phyloP scores from a whole-genome alignment of 2,329 filamentous ascomycete species.

The Colletotrichum somersetense region DNA sequence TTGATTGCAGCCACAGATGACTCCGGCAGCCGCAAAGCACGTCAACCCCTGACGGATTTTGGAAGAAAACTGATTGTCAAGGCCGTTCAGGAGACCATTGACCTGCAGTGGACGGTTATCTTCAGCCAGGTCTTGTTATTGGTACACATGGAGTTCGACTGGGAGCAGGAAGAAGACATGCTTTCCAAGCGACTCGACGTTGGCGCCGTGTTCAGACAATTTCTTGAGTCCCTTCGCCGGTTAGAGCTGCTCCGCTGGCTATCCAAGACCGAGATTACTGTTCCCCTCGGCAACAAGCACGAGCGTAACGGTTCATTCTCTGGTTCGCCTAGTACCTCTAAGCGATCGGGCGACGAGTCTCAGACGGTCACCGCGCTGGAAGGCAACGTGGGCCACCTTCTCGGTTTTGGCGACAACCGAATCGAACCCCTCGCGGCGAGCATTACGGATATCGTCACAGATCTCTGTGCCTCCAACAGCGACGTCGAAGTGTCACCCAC shows the following conservation, averaged over 20 bases:
- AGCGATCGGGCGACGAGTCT: conserved; percentile 59
- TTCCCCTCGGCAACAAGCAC: conserved; percentile 59
- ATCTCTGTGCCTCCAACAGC: conserved; percentile 74
- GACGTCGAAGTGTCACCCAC: conserved; percentile 73
- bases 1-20: conserved; percentile 60
- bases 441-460: conserved; percentile 75
- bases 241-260: conserved; percentile 82
- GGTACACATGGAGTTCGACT: conserved; percentile 87
- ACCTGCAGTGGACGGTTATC: conserved; percentile 79
- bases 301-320: conserved; percentile 54
- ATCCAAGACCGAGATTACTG: conserved; percentile 67
- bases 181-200: conserved; percentile 73
- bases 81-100: conserved; percentile 82
- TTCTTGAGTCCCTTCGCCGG: conserved; percentile 79
- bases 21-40: conserved; percentile 59
- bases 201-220: conserved; percentile 74
- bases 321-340: conserved; percentile 50
- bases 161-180: conserved; percentile 78
- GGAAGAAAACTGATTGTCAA: conserved; percentile 81
- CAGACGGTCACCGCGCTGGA: conserved; percentile 70
- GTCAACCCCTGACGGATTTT: conserved; percentile 76
- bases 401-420: conserved; percentile 67
- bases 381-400: conserved; percentile 71
- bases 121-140: conserved; percentile 87
- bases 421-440: conserved; percentile 67